Evolutionary conservation across 2,329 filamentous ascomycete species (phyloP), one percentile per base, ranked within the genome.

Genomic region (Coniochaeta sp.): DNA sequence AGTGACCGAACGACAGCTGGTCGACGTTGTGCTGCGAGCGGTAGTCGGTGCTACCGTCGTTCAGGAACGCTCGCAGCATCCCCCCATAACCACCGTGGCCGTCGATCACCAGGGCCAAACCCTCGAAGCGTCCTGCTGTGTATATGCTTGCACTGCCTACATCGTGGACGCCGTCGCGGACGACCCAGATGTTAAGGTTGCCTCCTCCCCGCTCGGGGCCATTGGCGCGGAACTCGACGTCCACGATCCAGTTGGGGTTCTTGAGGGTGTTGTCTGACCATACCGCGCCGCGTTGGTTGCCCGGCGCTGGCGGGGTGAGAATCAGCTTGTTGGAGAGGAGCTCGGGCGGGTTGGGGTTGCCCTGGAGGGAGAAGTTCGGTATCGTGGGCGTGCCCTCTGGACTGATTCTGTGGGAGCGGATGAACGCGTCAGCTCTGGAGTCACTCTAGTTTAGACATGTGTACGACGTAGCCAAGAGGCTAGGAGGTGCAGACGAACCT

Each of bases 171-270:
- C 89, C 89, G 62, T 90, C 83, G 67, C 85, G 87, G 58, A 85
- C 87, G 70, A 96, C 91, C 95, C 95, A 99, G 68, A 99, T 81
- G 74, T 98, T 93, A 66, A 99, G 79, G 75, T 96, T 97, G 57
- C 95, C 95, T 61, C 88, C 87, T 58, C 88, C 91, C 67, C 90
- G 81, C 71, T 98, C 95, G 64, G 89, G 88, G 8, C 95, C 95
- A 63, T 85, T 91, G 58, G 88, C 90, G 66, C 95, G 86, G 75
- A 99, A 97, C 70, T 95, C 88, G 67, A 98, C 81, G 69, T 96
- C 90, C 58, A 87, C 86, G 9, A 85, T 83, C 92, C 92, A 99
- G 72, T 88, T 82, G n/a, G 80, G 75, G 62, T 87, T 78, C 67
- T 84, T 74, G 57, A 89, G 79, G 36, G 81, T 70, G 61, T 79